phyloP scores from a whole-genome alignment of 179 eudicot species.

The Patellifolia procumbens region DNA sequence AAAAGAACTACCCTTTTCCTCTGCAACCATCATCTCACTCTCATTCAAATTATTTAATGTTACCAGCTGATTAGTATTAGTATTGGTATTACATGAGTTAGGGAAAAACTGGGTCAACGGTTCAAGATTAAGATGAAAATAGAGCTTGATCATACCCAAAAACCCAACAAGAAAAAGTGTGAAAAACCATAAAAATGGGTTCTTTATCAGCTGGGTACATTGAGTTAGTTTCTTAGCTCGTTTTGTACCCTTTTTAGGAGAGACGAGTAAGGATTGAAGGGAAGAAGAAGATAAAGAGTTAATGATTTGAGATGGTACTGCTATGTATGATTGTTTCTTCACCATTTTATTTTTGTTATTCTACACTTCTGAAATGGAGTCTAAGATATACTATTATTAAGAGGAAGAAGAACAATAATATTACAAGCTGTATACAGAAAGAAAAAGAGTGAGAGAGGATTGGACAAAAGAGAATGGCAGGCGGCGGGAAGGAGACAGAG shows the following conservation, averaged over 20 bases:
- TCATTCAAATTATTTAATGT: neutral
- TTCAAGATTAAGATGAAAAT: constrained; percentile 45
- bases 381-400: neutral
- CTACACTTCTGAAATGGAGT: neutral
- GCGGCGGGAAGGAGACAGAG: neutral
- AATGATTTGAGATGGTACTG: constrained; percentile 79
- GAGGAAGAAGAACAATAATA: neutral
- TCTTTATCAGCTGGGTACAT: constrained; percentile 14
- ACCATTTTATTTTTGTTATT: neutral
- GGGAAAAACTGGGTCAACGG: constrained; percentile 43
- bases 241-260: constrained; percentile 42
- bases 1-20: constrained; percentile 32
- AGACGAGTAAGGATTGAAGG: constrained; percentile 50
- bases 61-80: too few relatives aligned
- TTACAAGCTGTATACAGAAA: neutral
- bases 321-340: constrained; percentile 59
- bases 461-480: neutral
- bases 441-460: neutral
- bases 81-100: constrained; percentile 49
- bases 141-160: constrained; percentile 47
- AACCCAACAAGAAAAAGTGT: constrained; percentile 46
- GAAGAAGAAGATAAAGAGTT: constrained; percentile 61
- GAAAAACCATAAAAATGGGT: constrained; percentile 49
- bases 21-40: too few relatives aligned
- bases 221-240: neutral